Evolutionary conservation across 306 rosid species (phyloP).

Genomic region (Abrus precatorius): DNA sequence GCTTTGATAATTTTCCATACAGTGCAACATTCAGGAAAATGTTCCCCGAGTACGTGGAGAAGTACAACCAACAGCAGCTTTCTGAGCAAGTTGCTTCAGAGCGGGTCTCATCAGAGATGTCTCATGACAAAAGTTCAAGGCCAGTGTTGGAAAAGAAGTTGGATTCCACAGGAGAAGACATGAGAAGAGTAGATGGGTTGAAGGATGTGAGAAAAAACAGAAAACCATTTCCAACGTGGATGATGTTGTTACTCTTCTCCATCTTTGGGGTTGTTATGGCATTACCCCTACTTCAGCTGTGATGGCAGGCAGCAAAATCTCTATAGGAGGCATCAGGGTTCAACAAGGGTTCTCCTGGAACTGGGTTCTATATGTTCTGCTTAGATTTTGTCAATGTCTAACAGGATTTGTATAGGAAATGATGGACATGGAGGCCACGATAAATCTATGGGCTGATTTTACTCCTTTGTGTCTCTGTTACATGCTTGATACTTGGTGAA

Average conservation of each 20-base stretch:
- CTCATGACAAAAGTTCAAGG: conserved; percentile 56
- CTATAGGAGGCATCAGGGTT: conserved; percentile 38
- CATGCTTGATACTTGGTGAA: conserved; percentile 49
- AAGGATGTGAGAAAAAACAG: conserved; percentile 59
- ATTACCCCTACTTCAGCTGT: conserved; percentile 92
- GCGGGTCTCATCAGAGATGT: conserved; percentile 51
- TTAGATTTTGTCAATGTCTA: conserved; percentile 57
- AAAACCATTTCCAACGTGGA: conserved; percentile 86
- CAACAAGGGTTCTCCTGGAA: conserved; percentile 45
- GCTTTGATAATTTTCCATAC: conserved; percentile 45
- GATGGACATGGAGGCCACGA: conserved; percentile 56
- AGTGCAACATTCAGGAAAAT: conserved; percentile 87
- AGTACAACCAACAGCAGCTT: conserved; percentile 74
- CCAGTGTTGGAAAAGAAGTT: conserved; percentile 54
- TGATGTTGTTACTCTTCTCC: conserved; percentile 88
- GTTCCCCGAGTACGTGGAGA: conserved; percentile 95
- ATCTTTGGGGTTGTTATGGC: conserved; percentile 95
- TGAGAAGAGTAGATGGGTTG: conserved; percentile 55
- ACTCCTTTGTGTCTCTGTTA: conserved; percentile 58
- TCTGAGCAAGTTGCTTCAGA: conserved; percentile 66
- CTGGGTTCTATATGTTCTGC: conserved; percentile 56
- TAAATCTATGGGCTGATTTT: conserved; percentile 53
- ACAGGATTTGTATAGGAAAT: conserved; percentile 64
- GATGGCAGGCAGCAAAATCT: conserved; percentile 41
- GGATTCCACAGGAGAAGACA: conserved; percentile 60